Evolutionary conservation across 805 yeast genomes (phyloP).

Genomic region (Yarrowia phangngaensis): DNA sequence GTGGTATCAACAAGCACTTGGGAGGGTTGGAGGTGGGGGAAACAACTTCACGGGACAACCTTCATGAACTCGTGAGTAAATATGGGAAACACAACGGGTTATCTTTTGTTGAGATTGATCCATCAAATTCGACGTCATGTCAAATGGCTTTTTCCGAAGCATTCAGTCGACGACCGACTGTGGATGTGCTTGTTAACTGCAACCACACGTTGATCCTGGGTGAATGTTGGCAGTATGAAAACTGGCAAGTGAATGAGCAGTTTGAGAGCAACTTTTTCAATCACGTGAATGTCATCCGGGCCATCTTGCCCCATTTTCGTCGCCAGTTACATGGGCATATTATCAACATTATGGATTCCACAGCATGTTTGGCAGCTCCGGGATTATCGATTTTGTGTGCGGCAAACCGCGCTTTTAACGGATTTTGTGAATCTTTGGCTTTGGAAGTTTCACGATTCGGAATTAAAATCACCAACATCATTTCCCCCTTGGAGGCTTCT

Average conservation of each 20-base stretch:
- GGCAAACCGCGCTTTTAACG: constrained; percentile 16
- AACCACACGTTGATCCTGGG: constrained; percentile 5
- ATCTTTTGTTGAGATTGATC: constrained; percentile 11
- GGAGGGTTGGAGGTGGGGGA: constrained; percentile 11
- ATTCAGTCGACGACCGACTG: constrained; percentile 2
- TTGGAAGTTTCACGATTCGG: constrained; percentile 18
- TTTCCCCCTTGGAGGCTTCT: constrained; percentile 20
- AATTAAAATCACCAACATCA: constrained; percentile 10
- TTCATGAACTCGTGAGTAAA: neutral
- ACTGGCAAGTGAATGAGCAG: constrained; percentile 24
- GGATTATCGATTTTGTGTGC: constrained; percentile 2
- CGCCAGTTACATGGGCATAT: constrained; percentile 21
- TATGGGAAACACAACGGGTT: neutral
- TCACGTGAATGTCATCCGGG: constrained; percentile 19
- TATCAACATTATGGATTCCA: constrained; percentile 17
- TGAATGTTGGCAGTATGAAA: constrained; percentile 1
- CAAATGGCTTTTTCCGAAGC: constrained; percentile 24
- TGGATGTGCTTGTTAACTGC: constrained; percentile 16
- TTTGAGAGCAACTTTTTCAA: constrained; percentile 18
- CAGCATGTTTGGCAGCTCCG: constrained; percentile 1
- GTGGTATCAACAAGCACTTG: constrained; percentile 6
- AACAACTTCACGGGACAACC: constrained; percentile 8
- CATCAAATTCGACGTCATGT: constrained; percentile 9
- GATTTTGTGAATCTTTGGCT: constrained; percentile 10
- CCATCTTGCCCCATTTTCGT: constrained; percentile 15